Evolutionary conservation across 106 monocot genomes (phyloP).

Genomic region (Phalaenopsis equestris): DNA sequence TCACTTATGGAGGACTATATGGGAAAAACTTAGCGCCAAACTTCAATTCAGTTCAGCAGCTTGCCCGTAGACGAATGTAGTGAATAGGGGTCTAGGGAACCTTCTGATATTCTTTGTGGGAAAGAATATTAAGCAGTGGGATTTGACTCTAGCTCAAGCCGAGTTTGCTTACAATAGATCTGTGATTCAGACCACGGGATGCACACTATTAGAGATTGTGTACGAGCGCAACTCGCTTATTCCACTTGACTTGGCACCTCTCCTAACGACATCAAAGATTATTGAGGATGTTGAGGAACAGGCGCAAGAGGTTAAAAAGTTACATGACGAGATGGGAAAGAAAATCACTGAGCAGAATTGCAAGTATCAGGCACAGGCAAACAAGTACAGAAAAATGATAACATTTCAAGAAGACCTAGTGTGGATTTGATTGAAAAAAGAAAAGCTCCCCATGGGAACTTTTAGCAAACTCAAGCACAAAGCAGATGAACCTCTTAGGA

Average conservation of each 20-base stretch:
- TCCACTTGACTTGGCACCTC: neutral
- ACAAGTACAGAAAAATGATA: neutral
- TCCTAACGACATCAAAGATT: neutral
- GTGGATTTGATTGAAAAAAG: neutral
- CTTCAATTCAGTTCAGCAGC: neutral
- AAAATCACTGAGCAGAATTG: neutral
- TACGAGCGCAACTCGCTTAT: neutral
- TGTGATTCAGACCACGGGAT: too few relatives aligned
- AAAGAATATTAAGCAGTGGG: neutral
- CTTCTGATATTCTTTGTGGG: conserved; percentile 3
- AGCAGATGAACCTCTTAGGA: too few relatives aligned
- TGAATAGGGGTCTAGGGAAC: neutral
- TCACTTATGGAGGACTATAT: too few relatives aligned
- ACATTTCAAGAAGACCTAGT: conserved; percentile 6
- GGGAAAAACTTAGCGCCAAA: too few relatives aligned
- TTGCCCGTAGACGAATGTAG: neutral
- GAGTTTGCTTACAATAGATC: too few relatives aligned
- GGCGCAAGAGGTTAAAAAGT: neutral
- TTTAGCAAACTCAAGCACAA: too few relatives aligned
- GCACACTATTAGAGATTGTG: too few relatives aligned
- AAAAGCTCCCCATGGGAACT: too few relatives aligned
- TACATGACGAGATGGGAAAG: conserved; percentile 2
- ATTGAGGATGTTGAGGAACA: neutral
- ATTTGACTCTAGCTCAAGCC: too few relatives aligned
- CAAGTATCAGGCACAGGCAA: neutral